Evolutionary conservation across 2,329 filamentous ascomycete species (phyloP).

Genomic region (Neurospora sp.): DNA sequence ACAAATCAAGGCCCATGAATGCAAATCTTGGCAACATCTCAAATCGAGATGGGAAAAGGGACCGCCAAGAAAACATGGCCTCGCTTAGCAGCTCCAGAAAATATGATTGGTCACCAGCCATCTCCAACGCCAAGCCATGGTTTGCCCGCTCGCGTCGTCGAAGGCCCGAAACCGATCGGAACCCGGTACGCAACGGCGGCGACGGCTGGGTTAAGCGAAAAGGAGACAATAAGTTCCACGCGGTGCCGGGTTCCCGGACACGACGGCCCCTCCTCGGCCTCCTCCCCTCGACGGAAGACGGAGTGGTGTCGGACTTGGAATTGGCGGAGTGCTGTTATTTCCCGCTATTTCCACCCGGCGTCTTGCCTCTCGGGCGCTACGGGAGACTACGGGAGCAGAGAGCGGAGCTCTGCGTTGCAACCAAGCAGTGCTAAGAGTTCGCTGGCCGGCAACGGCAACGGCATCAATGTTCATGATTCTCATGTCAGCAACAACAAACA

Average conservation of each 20-base stretch:
- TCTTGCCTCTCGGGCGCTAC: not conserved
- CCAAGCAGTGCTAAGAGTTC: not conserved
- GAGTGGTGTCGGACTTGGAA: not conserved
- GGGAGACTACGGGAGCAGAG: not conserved
- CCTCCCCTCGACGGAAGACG: not conserved
- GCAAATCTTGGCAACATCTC: not conserved
- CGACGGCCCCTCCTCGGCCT: not conserved
- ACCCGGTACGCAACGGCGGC: not conserved
- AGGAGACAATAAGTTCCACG: not conserved
- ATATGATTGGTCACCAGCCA: not conserved
- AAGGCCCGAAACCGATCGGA: not conserved
- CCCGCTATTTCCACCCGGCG: not conserved
- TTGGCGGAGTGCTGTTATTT: not conserved
- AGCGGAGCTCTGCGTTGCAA: not conserved
- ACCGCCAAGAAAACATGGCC: not conserved
- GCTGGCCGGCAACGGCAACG: not conserved
- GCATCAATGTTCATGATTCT: not conserved
- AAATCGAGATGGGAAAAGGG: not conserved
- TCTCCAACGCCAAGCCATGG: not conserved
- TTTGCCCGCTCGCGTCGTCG: not conserved
- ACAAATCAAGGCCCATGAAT: not conserved
- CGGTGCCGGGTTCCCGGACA: not conserved
- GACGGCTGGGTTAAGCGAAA: not conserved
- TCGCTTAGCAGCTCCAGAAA: not conserved
- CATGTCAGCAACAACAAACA: not conserved